Percentiles rank a stretch among this genome's conserved stretches.
phyloP scores from a whole-genome alignment of 495 filamentous ascomycete species.

The Hyphodiscus hymeniophilus region DNA sequence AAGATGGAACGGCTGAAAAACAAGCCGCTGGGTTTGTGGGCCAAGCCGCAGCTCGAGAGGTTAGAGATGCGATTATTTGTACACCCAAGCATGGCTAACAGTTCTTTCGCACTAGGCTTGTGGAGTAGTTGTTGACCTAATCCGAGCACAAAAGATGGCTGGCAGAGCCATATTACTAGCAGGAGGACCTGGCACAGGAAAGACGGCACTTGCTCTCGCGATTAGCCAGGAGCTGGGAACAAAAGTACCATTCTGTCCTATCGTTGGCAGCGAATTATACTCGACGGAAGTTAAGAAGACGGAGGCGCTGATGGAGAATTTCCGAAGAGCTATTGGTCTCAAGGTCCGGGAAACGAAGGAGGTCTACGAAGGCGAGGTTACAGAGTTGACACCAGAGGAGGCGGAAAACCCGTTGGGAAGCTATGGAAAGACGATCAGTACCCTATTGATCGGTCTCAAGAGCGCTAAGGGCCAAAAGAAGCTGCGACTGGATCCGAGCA shows the following conservation, averaged over 20 bases:
- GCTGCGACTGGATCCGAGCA: constrained; percentile 88
- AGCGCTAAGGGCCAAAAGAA: constrained; percentile 94
- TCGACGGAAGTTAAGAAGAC: constrained; percentile 98
- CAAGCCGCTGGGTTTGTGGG: constrained; percentile 79
- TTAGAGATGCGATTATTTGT: constrained; percentile 22
- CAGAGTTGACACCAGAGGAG: constrained; percentile 89
- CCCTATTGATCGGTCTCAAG: constrained; percentile 81
- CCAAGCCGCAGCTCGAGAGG: constrained; percentile 81
- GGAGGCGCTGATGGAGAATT: constrained; percentile 97
- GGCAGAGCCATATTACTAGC: constrained; percentile 88
- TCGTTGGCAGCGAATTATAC: constrained; percentile 95
- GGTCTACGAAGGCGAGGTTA: constrained; percentile 96
- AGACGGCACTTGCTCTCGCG: constrained; percentile 90
- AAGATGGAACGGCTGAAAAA: constrained; percentile 74
- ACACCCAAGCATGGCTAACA: not conserved
- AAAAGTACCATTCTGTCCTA: constrained; percentile 95
- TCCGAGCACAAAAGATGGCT: constrained; percentile 93
- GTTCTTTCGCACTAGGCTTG: constrained; percentile 50
- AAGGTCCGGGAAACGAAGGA: constrained; percentile 97
- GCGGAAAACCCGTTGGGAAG: constrained; percentile 95
- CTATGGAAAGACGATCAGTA: constrained; percentile 90
- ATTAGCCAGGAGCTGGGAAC: constrained; percentile 93
- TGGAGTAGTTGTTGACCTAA: constrained; percentile 90
- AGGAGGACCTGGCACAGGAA: constrained; percentile 87
- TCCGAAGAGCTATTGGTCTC: constrained; percentile 88